Base-by-base conservation (phyloP, 2,329 filamentous ascomycete species). In the Teratosphaeria zuluensis region DNA sequence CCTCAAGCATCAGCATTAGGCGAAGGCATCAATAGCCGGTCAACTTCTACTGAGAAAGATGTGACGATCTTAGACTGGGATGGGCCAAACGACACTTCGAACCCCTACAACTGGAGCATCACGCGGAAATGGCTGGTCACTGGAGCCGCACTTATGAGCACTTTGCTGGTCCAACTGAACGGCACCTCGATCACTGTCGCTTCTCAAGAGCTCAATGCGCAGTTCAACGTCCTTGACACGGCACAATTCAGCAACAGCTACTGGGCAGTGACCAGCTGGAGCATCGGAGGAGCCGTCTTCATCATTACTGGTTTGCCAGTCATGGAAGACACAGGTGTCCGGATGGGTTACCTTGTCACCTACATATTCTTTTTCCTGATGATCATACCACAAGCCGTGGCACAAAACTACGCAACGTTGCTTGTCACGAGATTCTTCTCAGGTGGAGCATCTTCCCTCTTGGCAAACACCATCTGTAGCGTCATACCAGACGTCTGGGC, bases 11-110 rank as follows among this genome's bases (percentile, higher is more conserved):
- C 35, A n/a, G 19, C 42, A 48, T n/a, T 48, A 3, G 7, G 42
- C 9, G 42, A 21, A 48, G 56, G 31, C 4, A 31, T 31, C 8
- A 54, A 56, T 19, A 56, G 54, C 38, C 46, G 38, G 14, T 9
- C 58, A 11, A 42, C 51, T 4, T 56, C 56, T 4, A 54, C 53
- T n/a, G 57, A 59, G 16, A 58, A 58, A 28, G 32, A 58, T 53
- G 52, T 61, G 28, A 56, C 64, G 24, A 77, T 72, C 59, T 82
- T 84, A 1, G 70, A 12, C 70, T 75, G 53, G 81, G 77, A 62
- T 75, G 71, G 63, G 78, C 83, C 82, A 75, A 81, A 68, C 35
- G 72, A 74, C 58, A 64, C 68, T 5, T 65, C 61, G 28, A 72
- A 72, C 35, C 72, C 72, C 12, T 64, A 63, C 63, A 73, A 73